These are phyloP conservation scores for Thermoascus crustaceus DNA, from an alignment of 2,329 filamentous ascomycete species.

Conservation along the genomic window DNA sequence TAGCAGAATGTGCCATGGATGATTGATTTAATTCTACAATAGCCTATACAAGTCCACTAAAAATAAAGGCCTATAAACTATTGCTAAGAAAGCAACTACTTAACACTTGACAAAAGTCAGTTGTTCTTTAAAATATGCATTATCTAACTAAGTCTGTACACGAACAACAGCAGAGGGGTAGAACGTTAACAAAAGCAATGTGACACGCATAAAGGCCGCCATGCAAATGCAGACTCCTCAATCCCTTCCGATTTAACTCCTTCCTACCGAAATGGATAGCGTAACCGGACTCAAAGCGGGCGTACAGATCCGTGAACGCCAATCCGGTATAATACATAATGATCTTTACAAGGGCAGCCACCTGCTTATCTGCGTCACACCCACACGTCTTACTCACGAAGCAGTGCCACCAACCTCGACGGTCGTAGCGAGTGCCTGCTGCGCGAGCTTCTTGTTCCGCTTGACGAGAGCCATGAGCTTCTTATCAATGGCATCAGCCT, in stretches of 20 bases:
- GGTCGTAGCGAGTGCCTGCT: constrained; percentile 29
- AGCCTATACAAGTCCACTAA: no score
- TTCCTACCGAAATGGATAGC: neutral
- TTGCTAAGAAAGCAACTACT: no score
- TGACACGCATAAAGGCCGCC: no score
- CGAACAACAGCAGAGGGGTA: neutral
- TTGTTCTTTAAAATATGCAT: neutral
- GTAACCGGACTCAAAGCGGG: no score
- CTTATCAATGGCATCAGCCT: constrained; percentile 49
- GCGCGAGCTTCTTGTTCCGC: constrained; percentile 36
- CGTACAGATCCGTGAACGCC: neutral
- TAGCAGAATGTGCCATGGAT: no score
- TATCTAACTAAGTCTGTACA: neutral
- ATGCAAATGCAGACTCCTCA: neutral
- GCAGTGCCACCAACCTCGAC: constrained; percentile 12
- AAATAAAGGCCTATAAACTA: no score
- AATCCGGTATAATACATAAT: no score
- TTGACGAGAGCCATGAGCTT: constrained; percentile 33
- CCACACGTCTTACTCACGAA: neutral
- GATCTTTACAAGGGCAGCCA: no score
- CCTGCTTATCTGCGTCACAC: no score
- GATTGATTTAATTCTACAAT: no score
- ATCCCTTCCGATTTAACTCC: neutral
- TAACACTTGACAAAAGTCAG: no score
- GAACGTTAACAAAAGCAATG: neutral